Evolutionary conservation across 1,284 basidiomycete genomes (phyloP).

Genomic region (Marasmius oreades): DNA sequence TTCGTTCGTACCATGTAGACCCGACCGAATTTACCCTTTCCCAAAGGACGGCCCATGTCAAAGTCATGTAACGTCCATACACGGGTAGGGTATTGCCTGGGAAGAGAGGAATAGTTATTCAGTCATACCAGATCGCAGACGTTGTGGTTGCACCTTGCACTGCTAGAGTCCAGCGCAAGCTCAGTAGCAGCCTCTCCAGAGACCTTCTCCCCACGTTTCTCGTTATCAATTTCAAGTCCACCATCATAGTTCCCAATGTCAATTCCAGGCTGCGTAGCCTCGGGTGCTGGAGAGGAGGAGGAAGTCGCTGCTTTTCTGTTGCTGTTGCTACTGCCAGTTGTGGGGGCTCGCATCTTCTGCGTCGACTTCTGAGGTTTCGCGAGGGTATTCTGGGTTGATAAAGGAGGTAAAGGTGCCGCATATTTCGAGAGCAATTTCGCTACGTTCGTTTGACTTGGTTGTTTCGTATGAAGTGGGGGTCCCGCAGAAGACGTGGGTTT

Average conservation of each 20-base stretch:
- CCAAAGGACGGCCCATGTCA: constrained; percentile 93
- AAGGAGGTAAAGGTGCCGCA: constrained; percentile 48
- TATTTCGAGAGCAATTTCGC: constrained; percentile 64
- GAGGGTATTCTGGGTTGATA: constrained; percentile 6
- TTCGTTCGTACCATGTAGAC: constrained; percentile 99
- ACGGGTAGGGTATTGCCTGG: constrained; percentile 64
- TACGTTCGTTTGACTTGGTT: constrained; percentile 27
- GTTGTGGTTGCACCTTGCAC: constrained; percentile 37
- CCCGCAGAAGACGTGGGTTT: constrained; percentile 9
- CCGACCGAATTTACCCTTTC: constrained; percentile 98
- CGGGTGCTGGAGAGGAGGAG: constrained; percentile 12
- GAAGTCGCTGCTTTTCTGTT: constrained; percentile 9
- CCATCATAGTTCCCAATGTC: constrained; percentile 88
- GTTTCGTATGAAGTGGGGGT: constrained; percentile 14
- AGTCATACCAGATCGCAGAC: neutral
- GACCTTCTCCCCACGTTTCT: constrained; percentile 37
- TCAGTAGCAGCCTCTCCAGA: constrained; percentile 72
- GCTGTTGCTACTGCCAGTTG: constrained; percentile 17
- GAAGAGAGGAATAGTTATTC: neutral
- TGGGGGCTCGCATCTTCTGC: constrained; percentile 9
- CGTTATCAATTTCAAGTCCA: constrained; percentile 78
- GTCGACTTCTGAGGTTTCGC: constrained; percentile 27
- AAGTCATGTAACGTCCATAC: constrained; percentile 87
- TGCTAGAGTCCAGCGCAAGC: constrained; percentile 76
- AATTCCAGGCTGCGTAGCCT: constrained; percentile 25